These are phyloP conservation scores for Akanthomyces uredinophilus DNA, from an alignment of 2,329 filamentous ascomycete species.

Conservation along the genomic window DNA sequence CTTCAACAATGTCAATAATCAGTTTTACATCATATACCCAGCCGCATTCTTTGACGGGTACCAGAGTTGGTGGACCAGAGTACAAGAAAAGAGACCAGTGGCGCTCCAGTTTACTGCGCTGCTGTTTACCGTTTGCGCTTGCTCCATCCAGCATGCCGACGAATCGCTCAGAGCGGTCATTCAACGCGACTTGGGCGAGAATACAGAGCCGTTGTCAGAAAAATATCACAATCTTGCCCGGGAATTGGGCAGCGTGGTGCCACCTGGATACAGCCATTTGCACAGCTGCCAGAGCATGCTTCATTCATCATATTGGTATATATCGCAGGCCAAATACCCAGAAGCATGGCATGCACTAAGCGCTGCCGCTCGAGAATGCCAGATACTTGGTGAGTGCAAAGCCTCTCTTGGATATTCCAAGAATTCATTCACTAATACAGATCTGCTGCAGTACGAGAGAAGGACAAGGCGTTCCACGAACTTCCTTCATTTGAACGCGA, in stretches of 20 bases:
- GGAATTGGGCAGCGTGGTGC: conserved; percentile 29
- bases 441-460: conserved; percentile 25
- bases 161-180: conserved; percentile 26
- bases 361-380: conserved; percentile 31
- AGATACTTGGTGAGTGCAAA: conserved; percentile 24
- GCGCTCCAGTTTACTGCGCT: conserved; percentile 34
- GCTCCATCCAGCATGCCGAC: conserved; percentile 31
- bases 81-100: conserved; percentile 26
- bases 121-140: conserved; percentile 34
- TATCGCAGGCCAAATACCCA: conserved; percentile 30
- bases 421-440: no score
- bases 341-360: conserved; percentile 35
- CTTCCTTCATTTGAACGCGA: conserved; percentile 32
- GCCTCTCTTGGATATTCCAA: not conserved
- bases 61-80: conserved; percentile 30
- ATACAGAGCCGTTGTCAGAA: conserved; percentile 26
- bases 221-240: conserved; percentile 30
- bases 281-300: conserved; percentile 31
- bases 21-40: conserved; percentile 36
- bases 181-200: conserved; percentile 26
- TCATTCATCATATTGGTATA: conserved; percentile 35
- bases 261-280: conserved; percentile 28
- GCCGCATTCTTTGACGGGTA: conserved; percentile 32
- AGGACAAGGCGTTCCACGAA: conserved; percentile 24
- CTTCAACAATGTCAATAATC: conserved; percentile 33